These are phyloP conservation scores for Pythium oligandrum DNA, from an alignment of 352 stramenopile species.

Conservation along the genomic window DNA sequence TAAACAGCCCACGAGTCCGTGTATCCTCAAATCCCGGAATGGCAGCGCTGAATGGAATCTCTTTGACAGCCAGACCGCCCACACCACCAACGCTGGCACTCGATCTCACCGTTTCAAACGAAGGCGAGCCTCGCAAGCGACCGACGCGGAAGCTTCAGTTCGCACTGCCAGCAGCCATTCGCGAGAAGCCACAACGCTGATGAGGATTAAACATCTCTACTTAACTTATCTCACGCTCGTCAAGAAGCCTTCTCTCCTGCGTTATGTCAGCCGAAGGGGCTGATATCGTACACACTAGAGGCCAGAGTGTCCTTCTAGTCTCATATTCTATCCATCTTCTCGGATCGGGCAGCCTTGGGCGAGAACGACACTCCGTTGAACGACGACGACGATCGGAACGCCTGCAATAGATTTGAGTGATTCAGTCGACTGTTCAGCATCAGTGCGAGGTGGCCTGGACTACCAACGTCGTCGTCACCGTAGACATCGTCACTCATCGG, in stretches of 20 bases:
- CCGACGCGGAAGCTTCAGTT: constrained; percentile 21
- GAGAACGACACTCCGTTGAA: constrained; percentile 17
- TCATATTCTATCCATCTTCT: constrained; percentile 72
- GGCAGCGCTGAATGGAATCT: too few species aligned
- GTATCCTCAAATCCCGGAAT: too few species aligned
- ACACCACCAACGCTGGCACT: too few species aligned
- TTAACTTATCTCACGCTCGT: too few species aligned
- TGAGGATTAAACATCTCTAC: too few species aligned
- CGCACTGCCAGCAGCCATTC: constrained; percentile 18
- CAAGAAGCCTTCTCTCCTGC: too few species aligned
- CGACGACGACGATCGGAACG: constrained; percentile 39
- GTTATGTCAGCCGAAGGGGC: too few species aligned
- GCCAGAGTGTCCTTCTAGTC: constrained; percentile 12
- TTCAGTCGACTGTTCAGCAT: constrained; percentile 58
- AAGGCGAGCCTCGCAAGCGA: not conserved
- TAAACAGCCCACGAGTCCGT: too few species aligned
- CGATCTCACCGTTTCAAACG: not conserved
- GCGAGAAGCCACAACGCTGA: constrained; percentile 11
- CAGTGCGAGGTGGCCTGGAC: constrained; percentile 11
- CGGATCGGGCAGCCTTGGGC: constrained; percentile 29
- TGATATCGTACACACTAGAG: constrained; percentile 15
- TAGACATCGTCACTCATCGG: constrained; percentile 46
- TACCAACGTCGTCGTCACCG: constrained; percentile 31
- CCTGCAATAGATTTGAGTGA: constrained; percentile 55
- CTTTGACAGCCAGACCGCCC: too few species aligned